phyloP scores from a whole-genome alignment of 2,329 filamentous ascomycete genomes.

The Colletotrichum salicis region DNA sequence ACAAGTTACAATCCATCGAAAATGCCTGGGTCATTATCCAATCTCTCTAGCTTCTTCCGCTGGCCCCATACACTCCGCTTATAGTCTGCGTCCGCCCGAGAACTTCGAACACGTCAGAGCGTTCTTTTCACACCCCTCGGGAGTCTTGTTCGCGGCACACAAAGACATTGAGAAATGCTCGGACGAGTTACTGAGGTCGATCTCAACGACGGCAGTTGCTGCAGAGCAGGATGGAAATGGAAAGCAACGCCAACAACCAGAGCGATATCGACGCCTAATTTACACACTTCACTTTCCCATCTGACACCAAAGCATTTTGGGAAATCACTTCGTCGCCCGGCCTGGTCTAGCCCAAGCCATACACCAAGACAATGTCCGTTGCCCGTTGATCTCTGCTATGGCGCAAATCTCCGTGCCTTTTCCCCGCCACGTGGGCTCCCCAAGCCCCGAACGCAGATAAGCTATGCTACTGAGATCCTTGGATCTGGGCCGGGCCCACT shows the following conservation, averaged over 20 bases:
- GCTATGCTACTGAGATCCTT: conserved; percentile 31
- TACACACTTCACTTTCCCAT: conserved; percentile 3
- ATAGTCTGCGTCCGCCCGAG: neutral
- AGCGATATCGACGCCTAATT: neutral
- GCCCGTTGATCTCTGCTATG: conserved; percentile 30
- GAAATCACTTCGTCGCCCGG: conserved; percentile 15
- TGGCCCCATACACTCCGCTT: neutral
- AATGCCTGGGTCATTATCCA: neutral
- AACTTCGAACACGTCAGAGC: conserved; percentile 16
- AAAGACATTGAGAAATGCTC: conserved; percentile 9
- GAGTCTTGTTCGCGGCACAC: neutral
- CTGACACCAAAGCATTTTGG: conserved; percentile 16
- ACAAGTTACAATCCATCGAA: neutral
- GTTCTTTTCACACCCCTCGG: neutral
- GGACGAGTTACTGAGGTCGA: conserved; percentile 9
- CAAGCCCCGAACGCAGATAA: conserved; percentile 26
- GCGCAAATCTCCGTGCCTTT: conserved; percentile 31
- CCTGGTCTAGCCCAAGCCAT: conserved; percentile 20
- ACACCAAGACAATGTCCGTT: conserved; percentile 25
- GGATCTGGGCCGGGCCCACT: conserved; percentile 18
- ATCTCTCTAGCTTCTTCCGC: neutral
- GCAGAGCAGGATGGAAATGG: neutral
- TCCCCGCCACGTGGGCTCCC: conserved; percentile 26
- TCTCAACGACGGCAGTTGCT: conserved; percentile 9
- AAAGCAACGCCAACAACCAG: neutral